Evolutionary conservation across 129 eudicot genomes (phyloP), one percentile per base, ranked within the genome.

Genomic region (Ambrosia artemisiifolia): DNA sequence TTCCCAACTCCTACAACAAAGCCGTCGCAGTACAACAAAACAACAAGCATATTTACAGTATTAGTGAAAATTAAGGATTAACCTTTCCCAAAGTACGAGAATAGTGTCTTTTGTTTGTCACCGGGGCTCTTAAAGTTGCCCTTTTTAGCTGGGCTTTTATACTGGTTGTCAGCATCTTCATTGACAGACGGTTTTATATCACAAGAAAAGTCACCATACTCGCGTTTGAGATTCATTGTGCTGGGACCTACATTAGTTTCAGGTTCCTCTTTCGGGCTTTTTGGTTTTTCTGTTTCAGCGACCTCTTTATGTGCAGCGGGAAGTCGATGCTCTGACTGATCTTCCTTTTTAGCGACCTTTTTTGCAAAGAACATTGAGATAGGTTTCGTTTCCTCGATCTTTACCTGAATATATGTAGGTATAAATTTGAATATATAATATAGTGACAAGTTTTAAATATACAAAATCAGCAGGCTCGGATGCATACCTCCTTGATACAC

Each of bases 401-500:
- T 94, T 66, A 94, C 65, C 74, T 83, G 85, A 77, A 90, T 90
- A 90, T 90, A 92, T 90, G 87, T 54, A 48, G 19, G 40, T 36
- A 9, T 17, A 34, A 55, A 24, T 18, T 73, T 56, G 40, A 70
- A 38, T 5, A 60, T 30, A 60, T 32, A 32, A 60, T 12, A 12
- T 33, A 30, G 11, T 5, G 11, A 12, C 33, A 72, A 57, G 43
- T 20, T 60, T 59, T 16, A 6, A 14, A 53, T 53, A 49, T 65
- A 6, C 14, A 67, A 20, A 50, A 46, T 61, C 19, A 36, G 20
- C 63, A 65, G 17, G 33, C 40, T 35, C 3, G 65, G n/a, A 70
- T 38, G n/a, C 70, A 47, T 88, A 92, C 99, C 97, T 94, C 94
- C 78, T 80, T 84, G 71, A 90, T 82, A 90, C 99, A 94, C 75